Evolutionary conservation across 2,329 filamentous ascomycete species (phyloP), one percentile per base, ranked within the genome.

Genomic region (Cephalotrichum gorgonifer): DNA sequence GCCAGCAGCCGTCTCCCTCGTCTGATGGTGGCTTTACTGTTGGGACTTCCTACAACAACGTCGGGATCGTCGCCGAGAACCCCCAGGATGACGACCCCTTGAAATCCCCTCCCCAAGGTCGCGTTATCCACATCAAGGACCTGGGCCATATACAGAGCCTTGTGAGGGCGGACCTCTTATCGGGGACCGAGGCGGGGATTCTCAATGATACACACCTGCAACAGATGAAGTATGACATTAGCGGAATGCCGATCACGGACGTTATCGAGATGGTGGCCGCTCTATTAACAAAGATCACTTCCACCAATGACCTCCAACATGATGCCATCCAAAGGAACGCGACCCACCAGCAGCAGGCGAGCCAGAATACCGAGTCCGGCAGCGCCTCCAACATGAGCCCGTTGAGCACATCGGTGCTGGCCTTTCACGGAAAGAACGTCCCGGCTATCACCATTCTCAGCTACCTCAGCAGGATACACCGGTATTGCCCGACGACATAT

Each of bases 261-360:
- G 88, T 98, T 57, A 98, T 98, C 62, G 91, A 97, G 66, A 97
- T 98, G 93, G 93, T 98, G 4, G 93, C 93, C 4, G 93, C 90
- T 6, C 76, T 98, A 23, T 73, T 98, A 53, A 95, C 91, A 50
- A 97, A 97, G 66, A 98, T 98, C 58, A 97, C 93, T 6, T 88
- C 88, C 3, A 96, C 91, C 50, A 98, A 98, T 62, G 93, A 98
- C 63, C 72, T 85, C 47, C 90, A 97, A 63, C 91, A 97, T 65
- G 88, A 96, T 62, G 86, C 90, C 54, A 68, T 95, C 55, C 88
- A 96, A 66, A 81, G 88, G 50, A 80, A 79, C 52, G 75, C 72
- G 3, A 65, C 73, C n/a, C 76, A 79, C 51, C 74, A 78, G 53
- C 75, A 77, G 50, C 76, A 78, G 54, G 76, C 74, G 43, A 70